Conservation (phyloP, 148 eudicot species). For the Chenopodium quinoa region DNA sequence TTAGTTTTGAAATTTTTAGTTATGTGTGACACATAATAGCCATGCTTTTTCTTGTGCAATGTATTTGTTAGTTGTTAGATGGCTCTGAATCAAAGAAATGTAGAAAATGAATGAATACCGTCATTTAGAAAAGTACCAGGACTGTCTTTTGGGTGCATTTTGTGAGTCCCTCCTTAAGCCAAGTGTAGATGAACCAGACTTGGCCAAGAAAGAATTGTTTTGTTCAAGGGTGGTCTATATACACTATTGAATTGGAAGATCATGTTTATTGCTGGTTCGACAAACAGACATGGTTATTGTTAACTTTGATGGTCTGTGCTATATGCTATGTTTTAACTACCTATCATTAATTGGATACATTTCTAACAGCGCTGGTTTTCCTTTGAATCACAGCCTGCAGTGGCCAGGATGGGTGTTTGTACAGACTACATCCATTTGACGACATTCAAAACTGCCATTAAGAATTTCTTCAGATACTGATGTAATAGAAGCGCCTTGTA, state of each 20-base stretch:
- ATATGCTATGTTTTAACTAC: not conserved
- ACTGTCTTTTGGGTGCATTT: not conserved
- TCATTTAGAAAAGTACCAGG: too few relatives aligned
- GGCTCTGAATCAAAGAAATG: too few relatives aligned
- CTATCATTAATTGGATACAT: not conserved
- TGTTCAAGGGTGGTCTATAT: not conserved
- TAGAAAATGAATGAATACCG: too few relatives aligned
- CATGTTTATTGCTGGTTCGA: not conserved
- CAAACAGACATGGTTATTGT: not conserved
- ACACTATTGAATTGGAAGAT: not conserved
- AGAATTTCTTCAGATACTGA: slow-evolving; percentile 22
- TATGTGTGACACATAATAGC: too few relatives aligned
- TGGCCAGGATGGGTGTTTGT: slow-evolving; percentile 19
- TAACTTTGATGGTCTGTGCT: not conserved
- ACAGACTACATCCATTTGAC: slow-evolving; percentile 19
- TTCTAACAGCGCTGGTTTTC: not conserved
- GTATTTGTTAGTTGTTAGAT: too few relatives aligned
- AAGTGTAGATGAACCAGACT: not conserved
- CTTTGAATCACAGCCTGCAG: slow-evolving; percentile 12
- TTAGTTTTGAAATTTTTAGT: not conserved
- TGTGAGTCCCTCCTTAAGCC: not conserved
- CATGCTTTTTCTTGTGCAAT: too few relatives aligned
- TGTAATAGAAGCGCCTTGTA: slow-evolving; percentile 18
- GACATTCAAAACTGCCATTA: slow-evolving; percentile 1
- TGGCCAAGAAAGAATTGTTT: not conserved